Base-by-base conservation (phyloP, 768 basidiomycete species). In the Dacryopinax primogenitus region DNA sequence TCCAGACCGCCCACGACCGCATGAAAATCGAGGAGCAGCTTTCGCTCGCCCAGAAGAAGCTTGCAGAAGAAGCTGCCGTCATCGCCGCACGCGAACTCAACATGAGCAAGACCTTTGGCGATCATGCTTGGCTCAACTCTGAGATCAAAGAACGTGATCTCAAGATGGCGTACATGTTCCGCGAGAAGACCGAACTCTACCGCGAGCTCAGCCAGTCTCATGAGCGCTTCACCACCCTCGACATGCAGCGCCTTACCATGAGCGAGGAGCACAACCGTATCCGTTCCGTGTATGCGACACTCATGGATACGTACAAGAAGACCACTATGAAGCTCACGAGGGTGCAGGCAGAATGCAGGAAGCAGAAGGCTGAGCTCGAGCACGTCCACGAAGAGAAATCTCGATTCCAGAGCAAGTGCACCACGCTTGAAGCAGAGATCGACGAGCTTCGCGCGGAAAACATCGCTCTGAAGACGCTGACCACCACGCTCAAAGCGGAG, bases 61-160 rank as follows among this genome's bases (percentile, higher is more conserved):
- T 58, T 18, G 11, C 51, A 3, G 30, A 58, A 13, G 26, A 58
- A 30, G 51, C 12, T 30, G 3, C 3, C 7, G 51, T 28, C 13
- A 58, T 58, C 51, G 32, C 26, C 51, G 11, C 3, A 15, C 51
- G 51, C 13, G 12, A 4, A 11, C 6, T 58, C 51, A 58, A 58
- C 51, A 23, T 58, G 13, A 30, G 51, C 51, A 13, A 21, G 51
- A 58, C 30, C 4, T 58, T 28, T 18, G 51, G 51, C 23, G 51
- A 58, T 21, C 21, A 58, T 58, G 51, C 51, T 13, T 21, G 21
- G 12, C 18, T 28, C 13, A 32, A 58, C 26, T 23, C 13, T 30
- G 51, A 58, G 51, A 26, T 58, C 26, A 58, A 58, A 30, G 51
- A 58, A 30, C 51, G 51, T 30, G 51, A 58, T 30, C 51, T 58